Evolutionary conservation across 345 rosid genomes (phyloP), one percentile per base, ranked within the genome.

Genomic region (Pseudoturritis turrita): DNA sequence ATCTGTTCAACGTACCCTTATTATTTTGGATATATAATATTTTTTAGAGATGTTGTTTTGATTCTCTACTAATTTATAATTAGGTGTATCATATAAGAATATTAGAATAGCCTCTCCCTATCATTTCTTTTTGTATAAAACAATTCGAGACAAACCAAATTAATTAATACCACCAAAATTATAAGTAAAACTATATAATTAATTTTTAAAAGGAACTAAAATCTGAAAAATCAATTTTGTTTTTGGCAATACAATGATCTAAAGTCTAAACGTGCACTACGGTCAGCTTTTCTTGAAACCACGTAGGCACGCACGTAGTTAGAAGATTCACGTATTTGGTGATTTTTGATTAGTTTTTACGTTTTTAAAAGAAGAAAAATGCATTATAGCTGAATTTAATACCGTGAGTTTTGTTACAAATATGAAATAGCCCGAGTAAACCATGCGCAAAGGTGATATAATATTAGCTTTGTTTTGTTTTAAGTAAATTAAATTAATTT

Each of bases 21-120:
- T 56, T 57, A 33, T 33, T 46, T 68, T 49, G 74, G n/a, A n/a
- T n/a, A n/a, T n/a, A 46, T 58, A 22, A 57, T 58, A 23, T 43
- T 57, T 33, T 33, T n/a, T 5, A 47, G 47, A 11, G 25, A n/a
- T 57, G 26, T 57, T 10, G 23, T 44, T 45, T 35, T 56, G 13
- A 10, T 33, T 57, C 25, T 33, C 65, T 45, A 68, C 44, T 43
- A 35, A 22, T 13, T 22, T 43, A 55, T 56, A 25, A 19, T 47
- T 58, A 35, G 9, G 17, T 53, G 15, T 44, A 44, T 29, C 31
- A 17, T 25, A 7, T 41, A 11, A 5, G 7, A 41, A 41, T 13
- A n/a, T 41, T 26, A 28, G 13, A 68, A 19, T 18, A 51, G 7
- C 26, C 41, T 29, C 21, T 21, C 6, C 19, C 10, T 6, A 7